Evolutionary conservation across 768 basidiomycete species (phyloP).

Genomic region (Suillus hirtellus): DNA sequence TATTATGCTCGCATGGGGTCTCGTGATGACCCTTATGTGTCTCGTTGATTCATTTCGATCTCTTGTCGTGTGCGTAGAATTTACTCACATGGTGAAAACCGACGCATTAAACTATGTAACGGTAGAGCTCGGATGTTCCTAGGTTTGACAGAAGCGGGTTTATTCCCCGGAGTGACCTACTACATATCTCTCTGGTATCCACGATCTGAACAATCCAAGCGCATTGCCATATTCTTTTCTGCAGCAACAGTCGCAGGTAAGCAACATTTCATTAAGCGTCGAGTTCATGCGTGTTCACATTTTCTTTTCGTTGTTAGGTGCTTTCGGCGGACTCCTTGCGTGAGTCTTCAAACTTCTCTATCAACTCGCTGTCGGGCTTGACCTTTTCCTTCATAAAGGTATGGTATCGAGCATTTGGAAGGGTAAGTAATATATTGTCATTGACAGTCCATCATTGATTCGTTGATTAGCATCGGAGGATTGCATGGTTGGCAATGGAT

Average conservation of each 20-base stretch:
- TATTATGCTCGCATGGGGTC: constrained; percentile 42
- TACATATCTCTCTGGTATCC: constrained; percentile 63
- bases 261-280: background rate
- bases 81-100: background rate
- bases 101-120: background rate
- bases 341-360: constrained; percentile 25
- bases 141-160: constrained; percentile 49
- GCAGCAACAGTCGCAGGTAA: constrained; percentile 56
- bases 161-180: constrained; percentile 43
- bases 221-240: constrained; percentile 65
- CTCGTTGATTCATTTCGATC: constrained; percentile 35
- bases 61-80: constrained; percentile 31
- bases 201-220: constrained; percentile 53
- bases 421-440: constrained; percentile 26
- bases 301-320: constrained; percentile 24
- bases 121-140: constrained; percentile 42
- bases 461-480: constrained; percentile 20
- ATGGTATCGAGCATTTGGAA: constrained; percentile 32
- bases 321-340: constrained; percentile 51
- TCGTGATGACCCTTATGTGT: constrained; percentile 41
- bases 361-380: background rate
- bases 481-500: constrained; percentile 41
- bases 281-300: background rate
- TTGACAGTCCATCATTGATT: background rate
- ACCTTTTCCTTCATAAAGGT: constrained; percentile 26